Evolutionary conservation across 768 basidiomycete species (phyloP).

Genomic region (Russula abietina): DNA sequence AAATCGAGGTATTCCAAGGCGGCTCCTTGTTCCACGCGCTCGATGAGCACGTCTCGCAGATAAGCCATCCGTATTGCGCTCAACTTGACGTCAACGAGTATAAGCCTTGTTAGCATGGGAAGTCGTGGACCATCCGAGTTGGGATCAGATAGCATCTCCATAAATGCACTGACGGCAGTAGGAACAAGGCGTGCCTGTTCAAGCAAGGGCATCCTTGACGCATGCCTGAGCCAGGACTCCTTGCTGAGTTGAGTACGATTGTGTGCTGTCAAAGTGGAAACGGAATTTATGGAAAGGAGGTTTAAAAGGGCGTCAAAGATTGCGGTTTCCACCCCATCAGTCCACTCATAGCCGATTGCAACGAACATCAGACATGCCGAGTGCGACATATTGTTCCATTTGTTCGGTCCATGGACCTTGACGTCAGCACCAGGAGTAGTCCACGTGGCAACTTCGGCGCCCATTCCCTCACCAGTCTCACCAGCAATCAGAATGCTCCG

Average conservation of each 20-base stretch:
- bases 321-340: neutral
- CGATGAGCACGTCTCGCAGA: neutral
- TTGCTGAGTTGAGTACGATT: neutral
- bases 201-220: neutral
- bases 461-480: accelerated
- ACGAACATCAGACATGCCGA: neutral
- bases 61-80: accelerated
- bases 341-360: neutral
- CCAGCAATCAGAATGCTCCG: neutral
- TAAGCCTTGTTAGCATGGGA: neutral
- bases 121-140: neutral
- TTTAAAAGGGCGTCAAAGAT: neutral
- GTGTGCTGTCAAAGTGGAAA: neutral
- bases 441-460: neutral
- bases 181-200: neutral
- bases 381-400: neutral
- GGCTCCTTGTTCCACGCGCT: neutral
- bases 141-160: too few species aligned
- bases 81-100: neutral
- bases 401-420: neutral
- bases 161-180: neutral
- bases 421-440: neutral
- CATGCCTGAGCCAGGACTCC: neutral
- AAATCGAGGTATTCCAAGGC: neutral
- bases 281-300: neutral